Base-by-base conservation (phyloP, 352 stramenopile genomes). In the Phytophthora kernoviae region DNA sequence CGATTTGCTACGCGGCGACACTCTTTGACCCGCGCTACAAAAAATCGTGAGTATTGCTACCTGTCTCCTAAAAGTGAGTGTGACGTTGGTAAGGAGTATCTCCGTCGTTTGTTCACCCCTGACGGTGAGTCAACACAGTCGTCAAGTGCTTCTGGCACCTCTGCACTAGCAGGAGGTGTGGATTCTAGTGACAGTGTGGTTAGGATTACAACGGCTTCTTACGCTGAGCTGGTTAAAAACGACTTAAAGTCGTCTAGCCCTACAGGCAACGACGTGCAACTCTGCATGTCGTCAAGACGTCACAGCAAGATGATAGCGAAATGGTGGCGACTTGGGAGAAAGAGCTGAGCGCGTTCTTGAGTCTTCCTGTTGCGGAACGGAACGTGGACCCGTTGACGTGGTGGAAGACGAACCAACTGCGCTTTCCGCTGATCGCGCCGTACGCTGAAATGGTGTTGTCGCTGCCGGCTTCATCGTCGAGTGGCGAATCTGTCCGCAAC, bases 11-110 rank as follows among this genome's bases (percentile, higher is more conserved):
- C 37, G 84, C 84, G 2, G 81, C 84, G 9, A 91, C 84, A 15
- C 64, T 93, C 22, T 77, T 93, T 10, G 84, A 93, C 21, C 84
- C 84, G 30, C 81, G 84, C 5, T 93, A 93, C 70, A 93, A 93
- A n/a, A 57, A 80, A 91, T 45, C 83, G 79, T 26, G 82, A 90
- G 44, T 91, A 85, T 50, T 93, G 84, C 58, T 93, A 91, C 65
- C 40, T 91, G 40, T 73, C 68, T 4, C 64, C 71, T 8, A 83
- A 81, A 54, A 33, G 70, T n/a, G 79, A 89, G 36, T 82, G 72
- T 20, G 73, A 79, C 5, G 45, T 77, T 22, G 84, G 79, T 9
- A 84, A 87, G 49, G 59, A 68, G 32, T 87, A 79, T 48, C 53
- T 93, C 2, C 78, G 79, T 34, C 77, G 67, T 2, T 53, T 91